Evolutionary conservation across 2,329 filamentous ascomycete genomes (phyloP).

Genomic region (Metarhizium robertsii): DNA sequence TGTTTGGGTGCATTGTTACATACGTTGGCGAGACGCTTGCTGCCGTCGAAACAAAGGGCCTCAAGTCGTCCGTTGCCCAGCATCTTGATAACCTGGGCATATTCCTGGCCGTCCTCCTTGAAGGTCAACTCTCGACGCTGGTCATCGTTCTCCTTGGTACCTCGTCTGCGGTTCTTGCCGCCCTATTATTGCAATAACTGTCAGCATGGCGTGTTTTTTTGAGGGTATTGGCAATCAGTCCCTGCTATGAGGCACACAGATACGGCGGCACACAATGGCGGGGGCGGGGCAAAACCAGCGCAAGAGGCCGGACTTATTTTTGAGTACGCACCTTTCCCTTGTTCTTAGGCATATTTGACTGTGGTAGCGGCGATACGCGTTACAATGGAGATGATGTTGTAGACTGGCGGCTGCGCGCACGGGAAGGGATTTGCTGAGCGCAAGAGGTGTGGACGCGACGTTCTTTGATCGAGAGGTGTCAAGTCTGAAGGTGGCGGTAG

Average conservation of each 20-base stretch:
- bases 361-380: not conserved
- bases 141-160: constrained; percentile 99
- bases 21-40: constrained; percentile 32
- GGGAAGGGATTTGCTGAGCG: not conserved
- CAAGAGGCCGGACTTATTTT: not conserved
- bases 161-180: constrained; percentile 95
- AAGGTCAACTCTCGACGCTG: constrained; percentile 98
- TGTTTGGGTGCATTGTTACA: constrained; percentile 9
- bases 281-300: constrained; percentile 17
- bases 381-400: not conserved
- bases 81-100: constrained; percentile 65
- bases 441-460: not conserved
- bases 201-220: constrained; percentile 7
- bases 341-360: constrained; percentile 82
- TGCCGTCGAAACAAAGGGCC: constrained; percentile 87
- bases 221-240: constrained; percentile 7
- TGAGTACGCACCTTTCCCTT: constrained; percentile 79
- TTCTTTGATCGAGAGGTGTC: not conserved
- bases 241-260: not conserved
- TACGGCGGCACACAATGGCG: constrained; percentile 8
- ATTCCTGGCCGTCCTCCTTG: constrained; percentile 91
- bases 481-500: constrained; percentile 3
- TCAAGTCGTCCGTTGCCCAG: constrained; percentile 90
- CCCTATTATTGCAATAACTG: constrained; percentile 47
- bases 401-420: not conserved